phyloP scores from a whole-genome alignment of 768 basidiomycete species.

The Lactifluus rugatus region DNA sequence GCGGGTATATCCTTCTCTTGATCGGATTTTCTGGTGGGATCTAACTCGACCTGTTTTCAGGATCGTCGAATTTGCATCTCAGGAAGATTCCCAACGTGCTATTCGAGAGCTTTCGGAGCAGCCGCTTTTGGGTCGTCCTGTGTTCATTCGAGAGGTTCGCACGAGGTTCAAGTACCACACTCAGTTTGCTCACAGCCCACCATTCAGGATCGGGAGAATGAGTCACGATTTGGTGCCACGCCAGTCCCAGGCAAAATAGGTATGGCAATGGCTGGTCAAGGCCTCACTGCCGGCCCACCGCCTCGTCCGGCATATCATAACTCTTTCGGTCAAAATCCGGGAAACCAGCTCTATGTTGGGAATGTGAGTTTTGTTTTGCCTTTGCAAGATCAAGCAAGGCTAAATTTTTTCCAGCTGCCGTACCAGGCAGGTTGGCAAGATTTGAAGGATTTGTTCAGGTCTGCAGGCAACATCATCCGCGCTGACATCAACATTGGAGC shows the following conservation, averaged over 20 bases:
- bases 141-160: conserved; percentile 91
- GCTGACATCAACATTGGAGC: conserved; percentile 92
- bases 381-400: not conserved
- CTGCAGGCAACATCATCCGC: conserved; percentile 89
- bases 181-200: not conserved
- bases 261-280: conserved; percentile 92
- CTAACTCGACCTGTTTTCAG: conserved; percentile 34
- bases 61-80: conserved; percentile 90
- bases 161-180: conserved; percentile 1
- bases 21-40: not conserved
- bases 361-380: conserved; percentile 47
- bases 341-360: conserved; percentile 87
- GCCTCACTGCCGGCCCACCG: conserved; percentile 66
- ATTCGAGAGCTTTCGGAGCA: conserved; percentile 87
- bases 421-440: conserved; percentile 99
- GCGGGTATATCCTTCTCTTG: conserved; percentile 64
- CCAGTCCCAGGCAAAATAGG: conserved; percentile 95
- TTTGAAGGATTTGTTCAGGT: conserved; percentile 92
- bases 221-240: conserved; percentile 90
- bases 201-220: conserved; percentile 85
- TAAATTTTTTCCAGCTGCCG: conserved; percentile 50
- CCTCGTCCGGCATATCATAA: conserved; percentile 79
- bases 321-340: conserved; percentile 64
- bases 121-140: conserved; percentile 82
- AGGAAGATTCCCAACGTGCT: conserved; percentile 82